These are phyloP conservation scores for Gossypium anomalum DNA, from an alignment of 345 rosid genomes.

Conservation along the genomic window DNA sequence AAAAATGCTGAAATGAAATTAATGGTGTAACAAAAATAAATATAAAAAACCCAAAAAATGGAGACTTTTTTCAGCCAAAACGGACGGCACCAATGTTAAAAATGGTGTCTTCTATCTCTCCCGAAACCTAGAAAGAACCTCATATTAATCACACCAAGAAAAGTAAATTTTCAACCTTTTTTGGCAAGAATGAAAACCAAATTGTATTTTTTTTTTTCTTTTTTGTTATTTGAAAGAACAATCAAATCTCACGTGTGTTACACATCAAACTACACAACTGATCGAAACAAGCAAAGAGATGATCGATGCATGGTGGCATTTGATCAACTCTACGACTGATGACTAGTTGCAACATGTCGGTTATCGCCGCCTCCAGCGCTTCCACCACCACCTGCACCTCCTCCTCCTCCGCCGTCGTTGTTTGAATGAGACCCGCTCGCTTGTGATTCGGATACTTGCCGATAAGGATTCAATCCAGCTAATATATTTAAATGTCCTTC, in stretches of 20 bases:
- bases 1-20: slow-evolving; percentile 24
- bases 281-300: slow-evolving; percentile 12
- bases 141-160: slow-evolving; percentile 54
- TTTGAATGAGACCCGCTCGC: slow-evolving; percentile 76
- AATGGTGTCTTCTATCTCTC: slow-evolving; percentile 15
- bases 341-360: slow-evolving; percentile 53
- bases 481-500: slow-evolving; percentile 68
- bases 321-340: slow-evolving; percentile 35
- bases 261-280: slow-evolving; percentile 50
- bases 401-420: slow-evolving; percentile 45
- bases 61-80: slow-evolving; percentile 20
- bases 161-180: background rate
- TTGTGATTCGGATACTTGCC: slow-evolving; percentile 59
- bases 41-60: slow-evolving; percentile 11
- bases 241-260: slow-evolving; percentile 73
- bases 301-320: slow-evolving; percentile 9
- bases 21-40: background rate
- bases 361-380: slow-evolving; percentile 46
- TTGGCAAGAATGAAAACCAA: slow-evolving; percentile 41
- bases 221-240: slow-evolving; percentile 23
- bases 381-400: slow-evolving; percentile 32
- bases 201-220: slow-evolving; percentile 14
- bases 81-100: slow-evolving; percentile 33
- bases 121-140: slow-evolving; percentile 34
- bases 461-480: slow-evolving; percentile 65